Percentiles rank a stretch among this genome's conserved stretches.
These are phyloP conservation scores for Blastomyces emzantsi DNA, from an alignment of 2,329 filamentous ascomycete genomes.

Conservation along the genomic window DNA sequence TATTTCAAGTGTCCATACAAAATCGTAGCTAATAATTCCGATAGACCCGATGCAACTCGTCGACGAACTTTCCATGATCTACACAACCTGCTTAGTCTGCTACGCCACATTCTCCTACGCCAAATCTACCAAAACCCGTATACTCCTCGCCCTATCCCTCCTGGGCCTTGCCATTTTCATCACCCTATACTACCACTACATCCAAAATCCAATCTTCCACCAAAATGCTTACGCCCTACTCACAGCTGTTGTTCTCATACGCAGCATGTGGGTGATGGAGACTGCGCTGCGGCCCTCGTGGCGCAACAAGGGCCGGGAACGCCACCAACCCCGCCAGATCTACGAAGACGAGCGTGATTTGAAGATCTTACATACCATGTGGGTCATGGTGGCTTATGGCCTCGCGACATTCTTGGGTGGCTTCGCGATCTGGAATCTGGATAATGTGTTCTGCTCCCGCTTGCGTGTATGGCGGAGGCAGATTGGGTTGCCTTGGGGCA, in stretches of 20 bases:
- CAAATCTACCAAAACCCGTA: conserved; percentile 43
- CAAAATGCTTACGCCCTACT: conserved; percentile 68
- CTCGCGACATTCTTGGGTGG: conserved; percentile 63
- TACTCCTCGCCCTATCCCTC: conserved; percentile 50
- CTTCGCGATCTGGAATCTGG: conserved; percentile 68
- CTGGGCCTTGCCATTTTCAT: conserved; percentile 55
- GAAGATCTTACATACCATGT: conserved; percentile 59
- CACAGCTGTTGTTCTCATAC: conserved; percentile 60
- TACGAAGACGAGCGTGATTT: conserved; percentile 48
- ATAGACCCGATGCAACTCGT: conserved; percentile 62
- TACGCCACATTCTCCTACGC: conserved; percentile 69
- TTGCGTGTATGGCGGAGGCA: conserved; percentile 57
- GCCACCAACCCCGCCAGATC: conserved; percentile 38
- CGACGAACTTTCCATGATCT: conserved; percentile 63
- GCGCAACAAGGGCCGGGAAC: conserved; percentile 40
- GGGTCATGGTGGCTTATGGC: conserved; percentile 62
- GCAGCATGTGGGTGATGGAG: conserved; percentile 72
- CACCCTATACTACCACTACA: conserved; percentile 70
- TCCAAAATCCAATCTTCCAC: conserved; percentile 75
- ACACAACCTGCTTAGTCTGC: conserved; percentile 60
- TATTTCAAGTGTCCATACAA: neutral
- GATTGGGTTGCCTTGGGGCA: conserved; percentile 69
- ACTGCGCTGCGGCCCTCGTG: conserved; percentile 51
- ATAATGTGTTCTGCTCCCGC: conserved; percentile 64
- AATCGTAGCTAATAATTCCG: conserved; percentile 17